phyloP scores from a whole-genome alignment of 129 eudicot species.

The Arctium minus region DNA sequence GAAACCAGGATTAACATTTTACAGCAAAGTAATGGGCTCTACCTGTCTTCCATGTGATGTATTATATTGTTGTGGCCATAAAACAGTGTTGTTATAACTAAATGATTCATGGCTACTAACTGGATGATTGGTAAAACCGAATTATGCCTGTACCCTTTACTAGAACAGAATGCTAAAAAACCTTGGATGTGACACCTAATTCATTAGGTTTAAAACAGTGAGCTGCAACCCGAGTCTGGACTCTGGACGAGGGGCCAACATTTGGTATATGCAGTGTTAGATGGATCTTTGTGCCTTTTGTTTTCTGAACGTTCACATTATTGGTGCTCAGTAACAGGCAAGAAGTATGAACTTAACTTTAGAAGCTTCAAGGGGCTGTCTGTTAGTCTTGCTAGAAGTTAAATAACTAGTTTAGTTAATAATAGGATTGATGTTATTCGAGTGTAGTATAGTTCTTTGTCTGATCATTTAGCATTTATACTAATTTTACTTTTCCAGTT shows the following conservation, averaged over 20 bases:
- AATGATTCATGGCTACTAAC: neutral
- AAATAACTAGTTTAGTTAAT: neutral
- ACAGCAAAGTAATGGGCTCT: neutral
- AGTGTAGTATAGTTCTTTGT: neutral
- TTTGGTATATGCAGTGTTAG: neutral
- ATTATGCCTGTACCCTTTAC: neutral
- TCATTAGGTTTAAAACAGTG: neutral
- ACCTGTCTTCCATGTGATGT: neutral
- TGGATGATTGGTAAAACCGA: neutral
- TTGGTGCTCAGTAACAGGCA: neutral
- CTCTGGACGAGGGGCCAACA: neutral
- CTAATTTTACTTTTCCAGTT: neutral
- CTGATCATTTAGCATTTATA: neutral
- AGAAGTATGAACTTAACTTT: neutral
- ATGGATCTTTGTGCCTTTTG: neutral
- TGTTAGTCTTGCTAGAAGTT: neutral
- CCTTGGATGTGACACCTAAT: neutral
- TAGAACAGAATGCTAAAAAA: neutral
- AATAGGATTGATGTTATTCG: neutral
- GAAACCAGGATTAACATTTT: neutral
- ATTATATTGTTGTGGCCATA: neutral
- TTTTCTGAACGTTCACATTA: neutral
- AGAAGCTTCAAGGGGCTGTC: neutral
- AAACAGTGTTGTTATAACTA: neutral
- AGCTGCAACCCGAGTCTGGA: neutral